phyloP scores from a whole-genome alignment of 1,284 basidiomycete species.

The Trametes sp. region DNA sequence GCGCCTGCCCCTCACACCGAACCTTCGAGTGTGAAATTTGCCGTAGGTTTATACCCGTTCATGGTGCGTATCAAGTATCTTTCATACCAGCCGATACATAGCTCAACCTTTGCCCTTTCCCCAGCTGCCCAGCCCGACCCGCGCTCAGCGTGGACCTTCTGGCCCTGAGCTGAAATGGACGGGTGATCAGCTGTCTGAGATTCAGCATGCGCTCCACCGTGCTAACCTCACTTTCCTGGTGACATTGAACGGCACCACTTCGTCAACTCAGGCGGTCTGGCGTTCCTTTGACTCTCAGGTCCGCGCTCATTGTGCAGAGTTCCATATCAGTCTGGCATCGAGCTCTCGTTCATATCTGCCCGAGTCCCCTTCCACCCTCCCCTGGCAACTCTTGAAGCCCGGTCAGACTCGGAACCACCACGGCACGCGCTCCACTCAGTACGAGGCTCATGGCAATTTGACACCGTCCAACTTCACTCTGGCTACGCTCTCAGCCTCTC shows the following conservation, averaged over 20 bases:
- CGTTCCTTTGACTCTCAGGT: background rate
- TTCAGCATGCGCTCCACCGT: background rate
- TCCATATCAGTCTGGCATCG: no score
- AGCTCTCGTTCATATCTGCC: no score
- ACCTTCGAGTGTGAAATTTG: background rate
- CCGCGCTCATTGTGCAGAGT: background rate
- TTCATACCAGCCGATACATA: no score
- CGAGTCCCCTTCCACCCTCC: background rate
- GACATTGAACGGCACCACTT: background rate
- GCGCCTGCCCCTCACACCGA: no score
- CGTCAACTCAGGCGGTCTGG: background rate
- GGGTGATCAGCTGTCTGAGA: background rate
- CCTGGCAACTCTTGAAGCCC: background rate
- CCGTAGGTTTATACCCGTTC: background rate
- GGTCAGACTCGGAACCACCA: background rate
- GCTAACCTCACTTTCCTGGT: background rate
- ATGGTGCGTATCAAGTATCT: background rate
- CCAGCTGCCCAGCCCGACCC: no score
- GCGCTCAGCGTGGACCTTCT: no score
- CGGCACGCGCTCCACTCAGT: background rate
- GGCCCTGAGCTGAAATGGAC: background rate
- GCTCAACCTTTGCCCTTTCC: no score
- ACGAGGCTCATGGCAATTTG: background rate
- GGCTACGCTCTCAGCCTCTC: background rate
- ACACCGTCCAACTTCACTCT: background rate